Evolutionary conservation across 2,329 filamentous ascomycete genomes (phyloP), one percentile per base, ranked within the genome.

Genomic region (Coleophoma crateriformis): DNA sequence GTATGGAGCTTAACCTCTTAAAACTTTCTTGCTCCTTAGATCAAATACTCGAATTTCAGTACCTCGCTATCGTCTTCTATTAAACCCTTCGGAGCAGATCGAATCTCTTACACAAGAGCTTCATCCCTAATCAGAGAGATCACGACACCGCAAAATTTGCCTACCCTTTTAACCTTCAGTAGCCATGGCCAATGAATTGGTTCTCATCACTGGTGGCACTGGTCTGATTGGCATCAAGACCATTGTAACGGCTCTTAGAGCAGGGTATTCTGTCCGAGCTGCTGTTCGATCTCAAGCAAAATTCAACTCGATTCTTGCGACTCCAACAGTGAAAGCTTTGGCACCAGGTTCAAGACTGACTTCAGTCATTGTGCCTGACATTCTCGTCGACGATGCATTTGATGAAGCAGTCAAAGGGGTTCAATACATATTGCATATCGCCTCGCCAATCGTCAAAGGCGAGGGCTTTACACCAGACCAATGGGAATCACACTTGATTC

Each of bases 211-310:
- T 11, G 55, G 59, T 17, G 75, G 71, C 2, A 74, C 69, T 17
- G 75, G 75, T 43, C 75, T 77, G 57, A 73, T 79, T 42, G 75
- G 74, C 14, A 73, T 74, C 13, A 74, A 77, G 49, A 64, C 75
- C 27, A 66, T 78, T 4, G 70, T 75, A 37, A 17, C 40, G 3
- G 51, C 54, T 15, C 50, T 61, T 14, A 54, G 61, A n/a, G 63
- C 77, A 2, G 60, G 77, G 14, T 50, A 42, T 45, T 33, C 35
- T 65, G 71, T 77, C n/a, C 67, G 72, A 1, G 66, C 70, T 1
- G 76, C 74, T 2, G 71, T 70, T 13, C 67, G 74, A 17, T 70
- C 69, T 1, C 56, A 70, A 12, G 68, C 64, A 33, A 78, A 77
- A 49, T 73, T 71, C 4, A 53, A 67, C 1, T 62, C 62, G 0